Conservation (phyloP, 169 alveolate species). For the Plasmodium gonderi region DNA sequence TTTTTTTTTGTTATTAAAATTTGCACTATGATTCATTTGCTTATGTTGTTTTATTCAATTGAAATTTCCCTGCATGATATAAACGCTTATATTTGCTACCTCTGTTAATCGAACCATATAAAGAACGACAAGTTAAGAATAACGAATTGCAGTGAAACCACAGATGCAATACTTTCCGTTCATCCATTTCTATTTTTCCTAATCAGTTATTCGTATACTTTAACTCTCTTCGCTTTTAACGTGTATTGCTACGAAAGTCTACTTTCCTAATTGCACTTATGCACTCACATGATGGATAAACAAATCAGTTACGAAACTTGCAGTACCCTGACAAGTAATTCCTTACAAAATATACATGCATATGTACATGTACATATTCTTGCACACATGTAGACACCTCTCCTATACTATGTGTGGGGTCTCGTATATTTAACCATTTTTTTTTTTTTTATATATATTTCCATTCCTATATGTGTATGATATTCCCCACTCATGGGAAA, state of each 20-base stretch:
- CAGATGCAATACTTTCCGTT: neutral
- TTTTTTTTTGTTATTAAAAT: neutral
- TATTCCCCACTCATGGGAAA: too few species aligned
- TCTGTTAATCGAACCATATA: neutral
- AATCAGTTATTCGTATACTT: too few species aligned
- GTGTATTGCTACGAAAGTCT: too few species aligned
- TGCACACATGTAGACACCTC: neutral
- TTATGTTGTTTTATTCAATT: too few species aligned
- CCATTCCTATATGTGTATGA: too few species aligned
- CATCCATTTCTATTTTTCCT: neutral
- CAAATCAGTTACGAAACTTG: constrained; percentile 44
- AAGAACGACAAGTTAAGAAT: neutral
- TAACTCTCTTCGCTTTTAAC: too few species aligned
- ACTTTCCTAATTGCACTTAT: too few species aligned
- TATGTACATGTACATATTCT: neutral
- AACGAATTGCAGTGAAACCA: neutral
- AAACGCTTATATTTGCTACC: neutral
- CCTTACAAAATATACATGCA: too few species aligned
- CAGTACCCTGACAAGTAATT: constrained; percentile 37
- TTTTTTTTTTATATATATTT: too few species aligned
- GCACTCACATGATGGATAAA: neutral
- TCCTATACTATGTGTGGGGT: too few species aligned
- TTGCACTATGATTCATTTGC: too few species aligned
- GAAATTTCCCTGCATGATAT: neutral
- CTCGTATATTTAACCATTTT: too few species aligned